Percentiles rank a stretch among this genome's conserved stretches.
Evolutionary conservation across 495 filamentous ascomycete genomes (phyloP).

Genomic region (Hypoxylon trugodes): DNA sequence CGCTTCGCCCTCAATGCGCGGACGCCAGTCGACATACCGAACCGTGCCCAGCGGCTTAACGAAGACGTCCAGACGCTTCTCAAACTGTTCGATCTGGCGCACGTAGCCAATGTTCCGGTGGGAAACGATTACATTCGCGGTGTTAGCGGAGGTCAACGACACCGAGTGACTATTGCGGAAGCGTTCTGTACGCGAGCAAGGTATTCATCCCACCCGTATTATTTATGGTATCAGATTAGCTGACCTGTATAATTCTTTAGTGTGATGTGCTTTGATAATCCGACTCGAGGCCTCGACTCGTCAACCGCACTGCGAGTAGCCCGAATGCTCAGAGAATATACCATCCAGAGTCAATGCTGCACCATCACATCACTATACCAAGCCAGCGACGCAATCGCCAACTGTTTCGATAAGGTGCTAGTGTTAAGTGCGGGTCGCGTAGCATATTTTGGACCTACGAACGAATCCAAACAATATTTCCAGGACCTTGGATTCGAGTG

Average conservation of each 20-base stretch:
- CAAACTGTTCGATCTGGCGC: slow-evolving; percentile 64
- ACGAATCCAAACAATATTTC: slow-evolving; percentile 65
- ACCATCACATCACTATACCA: slow-evolving; percentile 76
- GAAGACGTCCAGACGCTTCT: slow-evolving; percentile 68
- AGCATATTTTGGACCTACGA: slow-evolving; percentile 67
- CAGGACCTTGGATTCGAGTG: slow-evolving; percentile 71
- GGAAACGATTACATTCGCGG: slow-evolving; percentile 83
- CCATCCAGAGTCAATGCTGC: slow-evolving; percentile 63
- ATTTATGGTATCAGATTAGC: not conserved
- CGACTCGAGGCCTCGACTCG: slow-evolving; percentile 59
- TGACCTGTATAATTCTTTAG: slow-evolving; percentile 17
- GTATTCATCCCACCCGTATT: slow-evolving; percentile 26
- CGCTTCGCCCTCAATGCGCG: not conserved
- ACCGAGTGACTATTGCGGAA: slow-evolving; percentile 63
- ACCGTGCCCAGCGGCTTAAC: slow-evolving; percentile 26
- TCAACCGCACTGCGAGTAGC: slow-evolving; percentile 58
- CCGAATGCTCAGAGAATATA: slow-evolving; percentile 57
- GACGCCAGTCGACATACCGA: not conserved
- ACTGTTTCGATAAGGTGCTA: slow-evolving; percentile 69
- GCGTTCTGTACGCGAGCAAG: slow-evolving; percentile 1
- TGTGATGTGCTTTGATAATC: slow-evolving; percentile 62
- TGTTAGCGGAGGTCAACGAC: slow-evolving; percentile 68
- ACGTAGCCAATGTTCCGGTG: slow-evolving; percentile 79
- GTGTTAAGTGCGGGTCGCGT: slow-evolving; percentile 70
- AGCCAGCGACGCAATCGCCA: slow-evolving; percentile 71